Conservation (phyloP, 2,329 filamentous ascomycete genomes). For the Sclerotinia trifoliorum region DNA sequence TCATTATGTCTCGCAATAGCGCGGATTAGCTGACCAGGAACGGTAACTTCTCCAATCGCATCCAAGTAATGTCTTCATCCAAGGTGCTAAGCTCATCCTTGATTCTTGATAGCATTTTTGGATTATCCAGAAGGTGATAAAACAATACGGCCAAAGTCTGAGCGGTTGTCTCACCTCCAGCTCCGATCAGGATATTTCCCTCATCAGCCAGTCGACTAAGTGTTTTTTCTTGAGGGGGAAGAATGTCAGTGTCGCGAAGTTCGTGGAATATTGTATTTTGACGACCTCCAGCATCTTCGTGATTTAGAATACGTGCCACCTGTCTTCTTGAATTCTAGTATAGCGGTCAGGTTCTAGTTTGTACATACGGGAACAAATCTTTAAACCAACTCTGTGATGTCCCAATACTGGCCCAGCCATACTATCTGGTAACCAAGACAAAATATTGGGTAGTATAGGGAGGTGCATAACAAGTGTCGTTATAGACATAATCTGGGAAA, state of each 20-base stretch:
- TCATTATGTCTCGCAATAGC: neutral
- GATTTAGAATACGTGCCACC: conserved; percentile 24
- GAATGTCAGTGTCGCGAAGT: conserved; percentile 30
- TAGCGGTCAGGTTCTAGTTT: conserved; percentile 42
- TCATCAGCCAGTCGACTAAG: conserved; percentile 40
- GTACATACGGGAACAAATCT: neutral
- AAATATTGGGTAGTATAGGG: neutral
- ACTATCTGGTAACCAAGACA: conserved; percentile 5
- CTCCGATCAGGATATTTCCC: conserved; percentile 37
- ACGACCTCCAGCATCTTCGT: conserved; percentile 5
- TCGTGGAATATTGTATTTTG: conserved; percentile 35
- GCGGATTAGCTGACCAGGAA: neutral
- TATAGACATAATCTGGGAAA: conserved; percentile 8
- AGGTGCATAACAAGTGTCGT: conserved; percentile 7
- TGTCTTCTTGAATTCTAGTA: conserved; percentile 27
- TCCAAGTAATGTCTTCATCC: conserved; percentile 13
- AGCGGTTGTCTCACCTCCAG: conserved; percentile 43
- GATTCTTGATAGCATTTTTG: conserved; percentile 37
- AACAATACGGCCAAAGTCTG: conserved; percentile 40
- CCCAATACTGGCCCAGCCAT: conserved; percentile 21
- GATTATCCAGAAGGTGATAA: conserved; percentile 43
- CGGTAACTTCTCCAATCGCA: conserved; percentile 6
- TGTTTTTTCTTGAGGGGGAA: conserved; percentile 42
- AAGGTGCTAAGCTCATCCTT: conserved; percentile 37
- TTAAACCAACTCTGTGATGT: conserved; percentile 14